Evolutionary conservation across 257 asterid species (phyloP), one percentile per base, ranked within the genome.

Genomic region (Voacanga thouarsii): DNA sequence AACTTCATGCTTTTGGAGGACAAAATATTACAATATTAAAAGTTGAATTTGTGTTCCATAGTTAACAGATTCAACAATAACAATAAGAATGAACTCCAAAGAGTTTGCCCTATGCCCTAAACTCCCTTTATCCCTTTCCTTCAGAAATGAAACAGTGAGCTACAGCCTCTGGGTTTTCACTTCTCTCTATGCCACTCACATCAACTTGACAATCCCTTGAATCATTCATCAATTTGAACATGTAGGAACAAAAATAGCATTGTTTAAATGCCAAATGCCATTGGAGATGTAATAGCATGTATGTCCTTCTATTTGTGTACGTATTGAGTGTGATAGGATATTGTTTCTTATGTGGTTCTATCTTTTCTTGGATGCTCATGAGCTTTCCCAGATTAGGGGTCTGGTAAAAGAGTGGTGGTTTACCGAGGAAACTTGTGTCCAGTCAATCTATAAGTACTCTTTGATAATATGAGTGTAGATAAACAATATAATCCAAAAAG

Each of bases 111-210:
- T n/a, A n/a, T n/a, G n/a, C n/a, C n/a, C n/a, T n/a, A n/a, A n/a
- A n/a, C n/a, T n/a, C n/a, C n/a, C n/a, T n/a, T n/a, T n/a, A n/a
- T n/a, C n/a, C n/a, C n/a, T n/a, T n/a, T n/a, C n/a, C n/a, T n/a
- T n/a, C n/a, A n/a, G n/a, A n/a, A n/a, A 12, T 26, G 24, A 65
- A n/a, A n/a, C n/a, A n/a, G n/a, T n/a, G n/a, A n/a, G n/a, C n/a
- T n/a, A n/a, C n/a, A n/a, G n/a, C n/a, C 50, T 50, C 71, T 24
- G 30, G 47, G 9, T 11, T 39, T 53, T 5, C 2, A 73, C 1
- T 73, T 50, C 47, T 39, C 50, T 73, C 67, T 53, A 43, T 73
- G 47, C 67, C 64, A 53, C 67, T 53, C 64, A 5, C 64, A 72
- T 55, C 30, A 51, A 73, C 51, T 73, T 55, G 47, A 51, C 66